Conservation (phyloP, 257 asterid species). For the Ajuga chamaepitys region DNA sequence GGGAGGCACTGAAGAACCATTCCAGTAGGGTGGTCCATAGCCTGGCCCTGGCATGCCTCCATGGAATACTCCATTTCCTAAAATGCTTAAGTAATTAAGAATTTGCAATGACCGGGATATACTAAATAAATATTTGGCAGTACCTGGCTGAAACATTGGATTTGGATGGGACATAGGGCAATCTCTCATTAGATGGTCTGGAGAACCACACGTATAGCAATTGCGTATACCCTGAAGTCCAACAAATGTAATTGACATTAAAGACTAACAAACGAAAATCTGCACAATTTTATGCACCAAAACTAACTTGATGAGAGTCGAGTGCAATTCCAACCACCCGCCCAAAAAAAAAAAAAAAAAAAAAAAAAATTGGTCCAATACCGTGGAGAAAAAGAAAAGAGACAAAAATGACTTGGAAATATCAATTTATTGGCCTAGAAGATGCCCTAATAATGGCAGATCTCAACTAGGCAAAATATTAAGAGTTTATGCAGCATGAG, state of each 20-base stretch:
- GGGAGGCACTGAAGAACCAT: conserved; percentile 38
- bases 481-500: background rate
- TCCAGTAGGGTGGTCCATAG: conserved; percentile 66
- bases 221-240: conserved; percentile 47
- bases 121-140: background rate
- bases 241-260: conserved; percentile 11
- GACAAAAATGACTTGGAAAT: background rate
- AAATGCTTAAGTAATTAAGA: conserved; percentile 6
- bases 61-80: conserved; percentile 48
- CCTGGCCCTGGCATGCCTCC: conserved; percentile 57
- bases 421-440: background rate
- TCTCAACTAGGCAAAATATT: background rate
- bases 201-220: conserved; percentile 82
- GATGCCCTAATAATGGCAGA: background rate
- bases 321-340: too few relatives aligned
- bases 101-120: background rate
- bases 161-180: conserved; percentile 53
- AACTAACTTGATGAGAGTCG: too few relatives aligned
- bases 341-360: background rate
- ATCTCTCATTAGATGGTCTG: conserved; percentile 78
- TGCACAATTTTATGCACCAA: background rate
- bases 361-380: too few relatives aligned
- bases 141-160: conserved; percentile 67
- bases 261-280: background rate
- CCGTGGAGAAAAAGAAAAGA: background rate